Conservation (phyloP, 1,139 yeast genomes). For the Lodderomyces orthopsilosis region DNA sequence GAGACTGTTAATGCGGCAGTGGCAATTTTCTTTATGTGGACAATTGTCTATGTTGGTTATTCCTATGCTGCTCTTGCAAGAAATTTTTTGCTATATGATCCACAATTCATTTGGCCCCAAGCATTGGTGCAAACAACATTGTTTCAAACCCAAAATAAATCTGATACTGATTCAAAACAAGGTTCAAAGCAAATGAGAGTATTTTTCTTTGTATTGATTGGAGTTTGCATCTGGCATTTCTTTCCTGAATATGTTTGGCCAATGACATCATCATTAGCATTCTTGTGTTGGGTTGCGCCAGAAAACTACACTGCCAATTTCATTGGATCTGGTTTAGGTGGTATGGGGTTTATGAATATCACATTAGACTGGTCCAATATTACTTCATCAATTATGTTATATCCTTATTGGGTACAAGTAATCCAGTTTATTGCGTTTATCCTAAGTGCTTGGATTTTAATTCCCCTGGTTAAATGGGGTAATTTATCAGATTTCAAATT, state of each 20-base stretch:
- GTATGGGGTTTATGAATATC: slow-evolving; percentile 42
- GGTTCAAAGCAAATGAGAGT: slow-evolving; percentile 33
- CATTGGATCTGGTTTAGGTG: slow-evolving; percentile 46
- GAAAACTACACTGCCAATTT: slow-evolving; percentile 33
- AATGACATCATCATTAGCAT: slow-evolving; percentile 39
- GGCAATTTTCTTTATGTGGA: slow-evolving; percentile 43
- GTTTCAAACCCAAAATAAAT: slow-evolving; percentile 32
- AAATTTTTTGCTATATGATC: slow-evolving; percentile 39
- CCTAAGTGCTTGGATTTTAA: slow-evolving; percentile 39
- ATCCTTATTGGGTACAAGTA: slow-evolving; percentile 48
- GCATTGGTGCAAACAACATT: slow-evolving; percentile 48
- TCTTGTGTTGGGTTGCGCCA: slow-evolving; percentile 47
- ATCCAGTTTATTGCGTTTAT: slow-evolving; percentile 42
- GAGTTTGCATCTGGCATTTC: slow-evolving; percentile 40
- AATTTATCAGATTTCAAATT: slow-evolving; percentile 21
- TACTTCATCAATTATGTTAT: slow-evolving; percentile 42
- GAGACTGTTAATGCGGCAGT: slow-evolving; percentile 29
- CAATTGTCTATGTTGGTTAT: slow-evolving; percentile 48
- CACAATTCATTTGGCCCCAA: slow-evolving; percentile 46
- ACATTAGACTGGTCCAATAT: slow-evolving; percentile 48
- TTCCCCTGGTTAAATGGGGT: slow-evolving; percentile 43
- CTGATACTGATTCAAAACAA: slow-evolving; percentile 17
- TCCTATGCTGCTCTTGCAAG: slow-evolving; percentile 46
- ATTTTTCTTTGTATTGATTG: slow-evolving; percentile 28
- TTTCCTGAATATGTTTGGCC: slow-evolving; percentile 45